Evolutionary conservation across 768 basidiomycete genomes (phyloP), one percentile per base, ranked within the genome.

Genomic region (Mycena haematopus): DNA sequence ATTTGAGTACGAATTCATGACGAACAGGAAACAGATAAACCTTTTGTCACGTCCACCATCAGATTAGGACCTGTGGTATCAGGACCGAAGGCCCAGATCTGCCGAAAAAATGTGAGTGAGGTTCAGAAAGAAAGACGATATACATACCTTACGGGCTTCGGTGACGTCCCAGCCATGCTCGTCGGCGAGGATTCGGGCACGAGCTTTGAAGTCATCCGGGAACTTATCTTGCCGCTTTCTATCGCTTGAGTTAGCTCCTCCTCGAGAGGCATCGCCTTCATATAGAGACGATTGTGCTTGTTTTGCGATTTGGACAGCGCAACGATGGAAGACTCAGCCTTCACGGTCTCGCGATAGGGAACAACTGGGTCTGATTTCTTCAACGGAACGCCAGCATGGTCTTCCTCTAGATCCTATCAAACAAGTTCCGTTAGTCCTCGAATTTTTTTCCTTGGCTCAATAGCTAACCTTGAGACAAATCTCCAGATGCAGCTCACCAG

Each of bases 271-370:
- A 89, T 67, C 38, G 97, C 97, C 84, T 95, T 95, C 69, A 89
- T 86, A 78, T 90, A 99, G 61, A 99, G 84, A 81, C 97, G 93
- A 78, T 99, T 99, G 89, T 99, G 97, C 86, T 99, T 99, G 86
- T 99, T 99, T 81, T 98, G 97, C 22, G 97, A 99, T 79, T 99
- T 99, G 62, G 97, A 99, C 40, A 99, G 84, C 29, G 97, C 97
- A 69, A 93, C 90, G 70, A 99, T 99, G 53, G 89, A 87, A 7
- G 97, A 99, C 79, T 99, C 95, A 55, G 94, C 79, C 80, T 90
- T 94, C 76, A 99, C 96, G 15, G 97, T 98, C 85, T 99, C 97
- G 77, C 95, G 86, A 82, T 98, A 99, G 53, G 91, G 92, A 70
- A 99, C 96, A 75, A 99, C 96, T 69, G 93, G 94, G 78, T 96